A percentile compares a stretch with the other conserved stretches of the same genome.
Evolutionary conservation across 2,329 filamentous ascomycete genomes (phyloP).

Genomic region (Talaromyces sp.): DNA sequence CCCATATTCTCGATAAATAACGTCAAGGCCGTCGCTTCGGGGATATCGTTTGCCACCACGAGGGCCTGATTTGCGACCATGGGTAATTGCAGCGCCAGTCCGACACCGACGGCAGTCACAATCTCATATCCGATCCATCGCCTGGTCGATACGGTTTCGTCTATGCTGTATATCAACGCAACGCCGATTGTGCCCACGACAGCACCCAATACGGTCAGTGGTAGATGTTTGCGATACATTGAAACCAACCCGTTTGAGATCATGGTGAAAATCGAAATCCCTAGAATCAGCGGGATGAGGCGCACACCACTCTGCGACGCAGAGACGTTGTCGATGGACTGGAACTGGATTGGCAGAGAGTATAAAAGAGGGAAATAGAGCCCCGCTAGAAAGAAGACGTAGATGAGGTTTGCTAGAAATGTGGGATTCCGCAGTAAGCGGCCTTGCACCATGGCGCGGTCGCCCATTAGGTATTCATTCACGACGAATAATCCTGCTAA

Average conservation of each 20-base stretch:
- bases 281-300: conserved; percentile 39
- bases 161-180: conserved; percentile 31
- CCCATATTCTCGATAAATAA: conserved; percentile 13
- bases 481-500: conserved; percentile 19
- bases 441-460: conserved; percentile 28
- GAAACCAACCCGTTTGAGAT: conserved; percentile 25
- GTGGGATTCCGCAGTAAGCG: conserved; percentile 34
- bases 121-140: conserved; percentile 25
- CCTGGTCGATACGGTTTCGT: conserved; percentile 18
- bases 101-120: conserved; percentile 14
- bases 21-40: conserved; percentile 7
- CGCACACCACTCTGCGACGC: conserved; percentile 35
- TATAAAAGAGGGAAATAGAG: conserved; percentile 32
- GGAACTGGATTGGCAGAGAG: conserved; percentile 19
- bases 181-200: conserved; percentile 24
- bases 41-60: not conserved
- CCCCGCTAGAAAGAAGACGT: conserved; percentile 33
- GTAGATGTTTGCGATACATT: conserved; percentile 23
- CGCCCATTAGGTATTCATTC: conserved; percentile 15
- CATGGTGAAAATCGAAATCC: conserved; percentile 25
- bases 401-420: conserved; percentile 29
- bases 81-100: conserved; percentile 6
- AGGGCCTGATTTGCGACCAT: conserved; percentile 12
- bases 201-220: conserved; percentile 24
- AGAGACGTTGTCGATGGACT: conserved; percentile 20